phyloP scores from a whole-genome alignment of 1,284 basidiomycete species.

The Trichosporon sp. region DNA sequence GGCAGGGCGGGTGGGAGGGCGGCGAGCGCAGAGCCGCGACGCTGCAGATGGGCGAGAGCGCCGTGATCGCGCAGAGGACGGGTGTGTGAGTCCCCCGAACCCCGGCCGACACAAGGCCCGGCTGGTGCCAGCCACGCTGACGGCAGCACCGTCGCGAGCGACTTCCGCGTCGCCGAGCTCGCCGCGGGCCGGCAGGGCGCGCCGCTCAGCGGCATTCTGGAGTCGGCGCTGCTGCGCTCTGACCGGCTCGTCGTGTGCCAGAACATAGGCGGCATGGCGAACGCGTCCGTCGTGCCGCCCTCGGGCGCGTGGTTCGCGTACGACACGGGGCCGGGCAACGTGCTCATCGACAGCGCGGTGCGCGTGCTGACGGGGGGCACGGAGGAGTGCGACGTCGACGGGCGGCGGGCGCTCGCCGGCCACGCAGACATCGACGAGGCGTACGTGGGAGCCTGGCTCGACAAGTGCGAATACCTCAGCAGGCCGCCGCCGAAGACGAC shows the following conservation, averaged over 20 bases:
- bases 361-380: slow-evolving; percentile 20
- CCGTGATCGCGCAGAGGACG: slow-evolving; percentile 12
- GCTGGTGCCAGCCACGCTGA: too few species aligned
- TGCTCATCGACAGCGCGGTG: slow-evolving; percentile 28
- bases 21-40: slow-evolving; percentile 1
- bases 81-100: slow-evolving; percentile 14
- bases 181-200: slow-evolving; percentile 26
- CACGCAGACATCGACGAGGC: background rate
- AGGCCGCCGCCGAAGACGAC: slow-evolving; percentile 13
- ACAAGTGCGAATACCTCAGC: background rate
- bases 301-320: slow-evolving; percentile 3
- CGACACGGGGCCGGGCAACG: slow-evolving; percentile 25
- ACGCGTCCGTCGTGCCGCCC: slow-evolving; percentile 25
- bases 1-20: background rate
- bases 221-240: slow-evolving; percentile 22
- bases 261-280: slow-evolving; percentile 33
- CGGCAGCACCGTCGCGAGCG: slow-evolving; percentile 18
- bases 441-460: background rate
- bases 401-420: background rate
- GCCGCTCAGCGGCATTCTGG: slow-evolving; percentile 26
- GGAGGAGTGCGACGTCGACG: slow-evolving; percentile 24
- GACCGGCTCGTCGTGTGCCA: slow-evolving; percentile 23
- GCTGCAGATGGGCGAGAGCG: slow-evolving; percentile 15
- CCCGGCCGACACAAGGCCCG: too few species aligned
- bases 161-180: slow-evolving; percentile 28